These are phyloP conservation scores for Alternaria ventricosa DNA, from an alignment of 2,329 filamentous ascomycete genomes.

Conservation along the genomic window DNA sequence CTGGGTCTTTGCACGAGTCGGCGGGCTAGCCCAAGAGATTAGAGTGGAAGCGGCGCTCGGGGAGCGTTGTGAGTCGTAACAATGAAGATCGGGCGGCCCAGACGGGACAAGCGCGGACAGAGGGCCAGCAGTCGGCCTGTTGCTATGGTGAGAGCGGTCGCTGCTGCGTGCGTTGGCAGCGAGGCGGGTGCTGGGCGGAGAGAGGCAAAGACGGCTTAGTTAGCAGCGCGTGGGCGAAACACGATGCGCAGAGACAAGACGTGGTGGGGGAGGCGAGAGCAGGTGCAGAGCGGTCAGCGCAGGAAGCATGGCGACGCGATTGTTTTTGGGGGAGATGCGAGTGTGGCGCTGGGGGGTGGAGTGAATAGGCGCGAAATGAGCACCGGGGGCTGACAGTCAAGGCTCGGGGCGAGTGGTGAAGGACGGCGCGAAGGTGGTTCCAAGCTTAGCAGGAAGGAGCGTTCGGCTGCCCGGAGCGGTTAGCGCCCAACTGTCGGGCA, in stretches of 20 bases:
- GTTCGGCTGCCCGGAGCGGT: conserved; percentile 22
- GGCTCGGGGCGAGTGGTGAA: conserved; percentile 30
- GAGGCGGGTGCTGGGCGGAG: conserved; percentile 23
- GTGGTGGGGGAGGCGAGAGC: conserved; percentile 11
- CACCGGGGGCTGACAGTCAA: conserved; percentile 36
- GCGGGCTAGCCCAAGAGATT: conserved; percentile 45
- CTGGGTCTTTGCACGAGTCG: conserved; percentile 48
- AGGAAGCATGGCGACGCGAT: conserved; percentile 28
- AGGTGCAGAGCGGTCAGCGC: conserved; percentile 22
- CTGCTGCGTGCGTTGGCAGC: conserved; percentile 46
- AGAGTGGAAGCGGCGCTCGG: conserved; percentile 44
- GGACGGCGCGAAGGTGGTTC: conserved; percentile 27
- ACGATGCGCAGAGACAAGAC: conserved; percentile 12
- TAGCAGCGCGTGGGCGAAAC: conserved; percentile 19
- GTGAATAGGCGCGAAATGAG: conserved; percentile 37
- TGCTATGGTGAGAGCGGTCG: conserved; percentile 49
- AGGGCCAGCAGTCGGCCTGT: conserved; percentile 45
- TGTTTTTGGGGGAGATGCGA: conserved; percentile 16
- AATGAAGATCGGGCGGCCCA: conserved; percentile 41
- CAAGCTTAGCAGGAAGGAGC: conserved; percentile 24
- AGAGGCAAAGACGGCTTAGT: conserved; percentile 17
- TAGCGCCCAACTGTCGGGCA: conserved; percentile 11
- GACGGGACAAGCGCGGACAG: conserved; percentile 36
- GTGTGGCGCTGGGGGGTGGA: conserved; percentile 21
- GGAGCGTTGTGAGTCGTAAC: conserved; percentile 42